These are phyloP conservation scores for Aegilops speltoides DNA, from an alignment of 176 grass and related monocot genomes.

Conservation along the genomic window DNA sequence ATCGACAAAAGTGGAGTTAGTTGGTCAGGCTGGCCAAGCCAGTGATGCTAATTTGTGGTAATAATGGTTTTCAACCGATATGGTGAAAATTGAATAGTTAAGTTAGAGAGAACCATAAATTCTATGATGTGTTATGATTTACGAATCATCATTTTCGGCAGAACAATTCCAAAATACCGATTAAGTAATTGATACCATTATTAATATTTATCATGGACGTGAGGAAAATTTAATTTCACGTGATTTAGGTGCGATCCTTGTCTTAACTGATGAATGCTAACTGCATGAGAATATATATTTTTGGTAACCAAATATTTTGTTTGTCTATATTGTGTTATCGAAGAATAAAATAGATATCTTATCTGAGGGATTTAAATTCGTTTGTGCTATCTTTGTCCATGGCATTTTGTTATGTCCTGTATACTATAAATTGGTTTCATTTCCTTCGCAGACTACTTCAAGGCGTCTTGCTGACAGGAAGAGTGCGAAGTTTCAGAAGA, in stretches of 20 bases:
- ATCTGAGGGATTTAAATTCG: neutral
- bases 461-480: slow-evolving; percentile 64
- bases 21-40: too few relatives aligned
- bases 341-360: neutral
- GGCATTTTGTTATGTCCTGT: neutral
- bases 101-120: neutral
- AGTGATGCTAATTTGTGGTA: neutral
- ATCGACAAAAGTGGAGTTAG: too few relatives aligned
- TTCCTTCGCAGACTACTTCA: slow-evolving; percentile 51
- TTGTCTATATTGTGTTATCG: neutral
- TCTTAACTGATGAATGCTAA: neutral
- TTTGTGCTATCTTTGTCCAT: neutral
- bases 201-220: neutral
- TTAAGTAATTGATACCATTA: neutral
- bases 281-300: neutral
- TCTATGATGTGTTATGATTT: neutral
- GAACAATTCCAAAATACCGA: neutral
- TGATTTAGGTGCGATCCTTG: neutral
- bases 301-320: neutral
- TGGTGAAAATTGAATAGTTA: neutral
- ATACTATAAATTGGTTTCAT: slow-evolving; percentile 16
- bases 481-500: slow-evolving; percentile 60
- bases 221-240: neutral
- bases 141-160: neutral
- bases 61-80: neutral